Conservation (phyloP, 139 green algal genomes). For the Gonium pectorale region DNA sequence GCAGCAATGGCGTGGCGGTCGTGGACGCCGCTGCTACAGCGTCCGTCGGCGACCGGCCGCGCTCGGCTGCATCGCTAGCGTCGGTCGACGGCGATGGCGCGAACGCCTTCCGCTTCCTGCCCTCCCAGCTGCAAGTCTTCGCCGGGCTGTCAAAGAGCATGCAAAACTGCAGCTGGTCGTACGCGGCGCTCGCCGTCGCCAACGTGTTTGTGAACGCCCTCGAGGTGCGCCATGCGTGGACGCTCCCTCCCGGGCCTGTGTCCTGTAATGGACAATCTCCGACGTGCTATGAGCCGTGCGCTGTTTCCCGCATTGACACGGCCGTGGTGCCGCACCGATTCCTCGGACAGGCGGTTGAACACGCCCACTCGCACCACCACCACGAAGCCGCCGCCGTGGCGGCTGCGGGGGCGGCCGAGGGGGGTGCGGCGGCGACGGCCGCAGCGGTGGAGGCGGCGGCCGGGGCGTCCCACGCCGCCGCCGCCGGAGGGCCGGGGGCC, state of each 20-base stretch:
- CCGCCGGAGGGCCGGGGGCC: not conserved
- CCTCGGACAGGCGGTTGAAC: conserved; percentile 11
- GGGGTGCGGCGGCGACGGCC: too few species aligned
- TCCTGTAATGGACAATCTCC: too few species aligned
- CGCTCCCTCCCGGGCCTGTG: too few species aligned
- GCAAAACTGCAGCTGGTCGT: conserved; percentile 2
- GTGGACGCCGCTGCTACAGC: too few species aligned
- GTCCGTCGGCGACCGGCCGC: too few species aligned
- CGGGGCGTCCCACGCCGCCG: not conserved
- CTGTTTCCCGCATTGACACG: not conserved
- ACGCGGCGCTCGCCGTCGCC: not conserved
- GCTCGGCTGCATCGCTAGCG: not conserved
- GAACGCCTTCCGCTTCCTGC: conserved; percentile 1
- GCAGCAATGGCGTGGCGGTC: too few species aligned
- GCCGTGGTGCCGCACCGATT: not conserved
- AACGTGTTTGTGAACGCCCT: conserved; percentile 18
- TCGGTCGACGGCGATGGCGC: not conserved
- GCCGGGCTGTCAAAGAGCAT: not conserved
- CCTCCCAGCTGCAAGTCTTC: conserved; percentile 12
- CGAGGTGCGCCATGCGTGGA: conserved; percentile 11
- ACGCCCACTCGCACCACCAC: not conserved
- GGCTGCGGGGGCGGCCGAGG: too few species aligned
- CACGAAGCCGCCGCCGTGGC: not conserved
- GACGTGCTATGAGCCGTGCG: not conserved
- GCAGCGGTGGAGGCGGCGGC: too few species aligned